phyloP scores from a whole-genome alignment of 2,329 filamentous ascomycete species.

The Arthrobotrys megalospora region DNA sequence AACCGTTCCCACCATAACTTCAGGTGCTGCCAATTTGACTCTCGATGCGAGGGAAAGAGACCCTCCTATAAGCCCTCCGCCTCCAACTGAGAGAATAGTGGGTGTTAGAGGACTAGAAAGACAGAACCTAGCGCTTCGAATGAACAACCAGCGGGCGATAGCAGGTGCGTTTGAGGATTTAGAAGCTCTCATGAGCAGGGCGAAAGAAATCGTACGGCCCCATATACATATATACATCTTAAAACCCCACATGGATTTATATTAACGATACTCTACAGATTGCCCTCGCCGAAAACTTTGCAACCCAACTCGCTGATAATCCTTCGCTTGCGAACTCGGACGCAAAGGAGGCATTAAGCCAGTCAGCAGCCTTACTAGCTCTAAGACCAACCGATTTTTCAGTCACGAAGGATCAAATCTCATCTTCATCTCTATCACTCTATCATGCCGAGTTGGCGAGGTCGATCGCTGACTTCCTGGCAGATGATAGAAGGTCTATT shows the following conservation, averaged over 20 bases:
- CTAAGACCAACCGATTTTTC: conserved; percentile 54
- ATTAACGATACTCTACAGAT: conserved; percentile 34
- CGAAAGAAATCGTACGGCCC: conserved; percentile 91
- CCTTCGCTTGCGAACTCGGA: conserved; percentile 73
- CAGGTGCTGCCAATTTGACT: conserved; percentile 57
- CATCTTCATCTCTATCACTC: conserved; percentile 71
- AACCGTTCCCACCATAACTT: conserved; percentile 76
- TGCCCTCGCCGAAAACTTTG: conserved; percentile 55
- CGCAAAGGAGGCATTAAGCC: conserved; percentile 81
- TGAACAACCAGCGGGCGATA: conserved; percentile 93
- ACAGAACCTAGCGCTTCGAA: conserved; percentile 84
- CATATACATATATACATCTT: background rate
- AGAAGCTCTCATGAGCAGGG: conserved; percentile 96
- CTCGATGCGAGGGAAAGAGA: conserved; percentile 62
- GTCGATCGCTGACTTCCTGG: conserved; percentile 89
- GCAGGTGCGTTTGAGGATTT: conserved; percentile 95
- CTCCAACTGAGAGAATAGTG: conserved; percentile 73
- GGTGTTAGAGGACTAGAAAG: conserved; percentile 95
- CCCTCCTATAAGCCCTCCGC: conserved; percentile 60
- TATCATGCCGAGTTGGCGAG: conserved; percentile 90
- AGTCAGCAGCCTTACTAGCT: conserved; percentile 82
- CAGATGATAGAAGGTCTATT: conserved; percentile 84
- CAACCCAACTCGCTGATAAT: conserved; percentile 54
- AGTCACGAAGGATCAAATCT: conserved; percentile 64
- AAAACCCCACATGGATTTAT: background rate